Base-by-base conservation (phyloP, 1,139 yeast species). In the Pichia sp. region DNA sequence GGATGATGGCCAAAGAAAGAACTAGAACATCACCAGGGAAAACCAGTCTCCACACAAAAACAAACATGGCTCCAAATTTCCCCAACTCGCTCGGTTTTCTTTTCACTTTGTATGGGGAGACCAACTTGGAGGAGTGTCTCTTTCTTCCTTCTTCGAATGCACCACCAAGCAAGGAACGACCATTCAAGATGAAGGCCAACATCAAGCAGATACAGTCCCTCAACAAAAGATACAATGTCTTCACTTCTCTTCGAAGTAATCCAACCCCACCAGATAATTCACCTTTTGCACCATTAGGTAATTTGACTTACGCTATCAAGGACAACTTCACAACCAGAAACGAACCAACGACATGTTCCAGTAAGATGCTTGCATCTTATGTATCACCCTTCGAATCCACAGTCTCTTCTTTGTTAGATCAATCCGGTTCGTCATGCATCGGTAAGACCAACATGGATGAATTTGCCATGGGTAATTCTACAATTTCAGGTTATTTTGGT, bases 401-500 rank as follows among this genome's bases (percentile, higher is more conserved):
- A 0, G 86, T 84, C 2, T 79, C 81, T 0, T 56, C 65, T 2
- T 68, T 82, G 9, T 65, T 93, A n/a, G 63, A 72, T 15, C 57
- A 65, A 0, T 71, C 74, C 3, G 88, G 90, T 0, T 73, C 76
- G 21, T 58, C 65, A 1, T 62, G 83, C n/a, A 67, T 82, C 0
- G 98, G 96, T 0, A 93, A 91, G 65, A 77, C 95, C n/a, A 93
- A 93, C 58, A 72, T 94, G 77, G 99, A 94, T 67, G 98, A 94
- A 67, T 94, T 93, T 69, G 99, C 96, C 1, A 94, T 94, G 99
- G 99, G 99, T 3, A 82, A 88, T 4, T 74, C 83, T 1, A 83
- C 65, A 59, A 74, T 77, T 34, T 76, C 72, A 61, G 79, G 84
- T 9, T 69, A 55, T 46, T 83, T 69, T 61, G 97, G 96, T 0